phyloP scores from a whole-genome alignment of 2,329 filamentous ascomycete genomes.

The Aspergillus japonicus region DNA sequence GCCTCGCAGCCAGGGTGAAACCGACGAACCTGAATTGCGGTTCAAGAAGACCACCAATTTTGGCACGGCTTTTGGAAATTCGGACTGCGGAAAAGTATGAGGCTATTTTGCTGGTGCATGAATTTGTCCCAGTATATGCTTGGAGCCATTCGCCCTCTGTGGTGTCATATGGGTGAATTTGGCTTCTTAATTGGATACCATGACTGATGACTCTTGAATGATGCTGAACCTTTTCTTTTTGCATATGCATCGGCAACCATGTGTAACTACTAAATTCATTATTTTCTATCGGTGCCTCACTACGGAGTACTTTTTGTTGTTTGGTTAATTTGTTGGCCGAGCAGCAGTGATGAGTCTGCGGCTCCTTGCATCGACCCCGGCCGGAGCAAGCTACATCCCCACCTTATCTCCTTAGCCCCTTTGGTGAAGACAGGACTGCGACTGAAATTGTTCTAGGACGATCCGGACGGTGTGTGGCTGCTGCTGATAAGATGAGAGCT shows the following conservation, averaged over 20 bases:
- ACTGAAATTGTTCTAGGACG: not conserved
- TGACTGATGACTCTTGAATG: constrained; percentile 15
- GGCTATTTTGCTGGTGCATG: not conserved
- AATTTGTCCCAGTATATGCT: not conserved
- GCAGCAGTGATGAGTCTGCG: not conserved
- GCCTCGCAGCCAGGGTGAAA: constrained; percentile 24
- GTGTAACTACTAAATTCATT: constrained; percentile 10
- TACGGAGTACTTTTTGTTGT: not conserved
- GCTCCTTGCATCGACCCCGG: constrained; percentile 14
- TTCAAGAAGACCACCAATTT: constrained; percentile 49
- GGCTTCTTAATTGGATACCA: constrained; percentile 10
- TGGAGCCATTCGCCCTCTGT: not conserved
- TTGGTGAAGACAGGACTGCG: not conserved
- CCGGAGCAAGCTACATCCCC: constrained; percentile 3
- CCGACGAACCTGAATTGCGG: constrained; percentile 38
- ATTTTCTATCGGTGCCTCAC: not conserved
- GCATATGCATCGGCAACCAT: constrained; percentile 5
- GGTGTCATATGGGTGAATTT: not conserved
- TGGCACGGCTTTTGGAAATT: constrained; percentile 47
- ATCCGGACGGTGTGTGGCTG: not conserved
- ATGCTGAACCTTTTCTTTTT: constrained; percentile 6
- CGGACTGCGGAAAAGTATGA: constrained; percentile 20
- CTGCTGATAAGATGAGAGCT: not conserved
- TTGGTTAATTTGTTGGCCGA: not conserved
- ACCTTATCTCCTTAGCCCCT: constrained; percentile 6